These are phyloP conservation scores for Trichoderma gamsii DNA, from an alignment of 495 filamentous ascomycete species.

Conservation along the genomic window DNA sequence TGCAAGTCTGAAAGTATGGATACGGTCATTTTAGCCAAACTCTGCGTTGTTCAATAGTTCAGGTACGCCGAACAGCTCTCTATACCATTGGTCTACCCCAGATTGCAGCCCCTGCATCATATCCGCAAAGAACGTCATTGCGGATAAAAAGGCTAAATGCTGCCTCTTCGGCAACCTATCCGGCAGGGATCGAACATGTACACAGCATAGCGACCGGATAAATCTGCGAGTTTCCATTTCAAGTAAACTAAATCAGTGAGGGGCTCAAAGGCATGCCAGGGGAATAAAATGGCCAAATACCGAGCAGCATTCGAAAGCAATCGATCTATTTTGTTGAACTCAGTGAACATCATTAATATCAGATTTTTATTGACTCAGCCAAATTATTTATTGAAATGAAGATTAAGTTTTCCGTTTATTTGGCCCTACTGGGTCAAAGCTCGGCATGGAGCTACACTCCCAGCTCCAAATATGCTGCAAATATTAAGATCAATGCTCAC, in stretches of 20 bases:
- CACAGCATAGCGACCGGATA: background rate
- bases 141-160: conserved; percentile 12
- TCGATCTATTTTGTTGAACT: background rate
- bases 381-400: background rate
- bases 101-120: background rate
- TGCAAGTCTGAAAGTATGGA: too few relatives aligned
- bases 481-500: conserved; percentile 31
- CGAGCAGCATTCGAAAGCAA: background rate
- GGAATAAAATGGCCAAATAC: background rate
- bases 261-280: background rate
- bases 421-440: background rate
- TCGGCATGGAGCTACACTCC: background rate
- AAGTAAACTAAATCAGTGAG: background rate
- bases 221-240: background rate
- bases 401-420: background rate
- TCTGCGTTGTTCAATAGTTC: too few relatives aligned
- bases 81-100: too few relatives aligned
- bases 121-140: conserved; percentile 4
- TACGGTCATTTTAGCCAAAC: too few relatives aligned
- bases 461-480: background rate
- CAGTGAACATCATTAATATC: background rate
- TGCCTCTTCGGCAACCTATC: background rate
- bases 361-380: background rate
- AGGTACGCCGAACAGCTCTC: too few relatives aligned
- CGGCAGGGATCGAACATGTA: background rate